Base-by-base conservation (phyloP, 768 basidiomycete species). In the Steccherinum ochraceum region DNA sequence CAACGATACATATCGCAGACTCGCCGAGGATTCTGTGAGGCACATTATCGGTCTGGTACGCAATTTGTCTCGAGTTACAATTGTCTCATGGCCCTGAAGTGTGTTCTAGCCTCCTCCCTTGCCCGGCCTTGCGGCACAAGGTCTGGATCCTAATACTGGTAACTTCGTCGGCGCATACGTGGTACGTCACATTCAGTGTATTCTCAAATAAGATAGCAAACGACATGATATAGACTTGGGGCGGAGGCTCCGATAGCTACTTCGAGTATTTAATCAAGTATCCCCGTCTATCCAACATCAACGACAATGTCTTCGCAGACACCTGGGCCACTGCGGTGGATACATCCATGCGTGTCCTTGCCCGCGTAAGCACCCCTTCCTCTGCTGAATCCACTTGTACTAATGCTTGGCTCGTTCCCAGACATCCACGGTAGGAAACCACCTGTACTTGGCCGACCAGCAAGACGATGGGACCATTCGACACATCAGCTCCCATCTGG, bases 261-360 rank as follows among this genome's bases (percentile, higher is more conserved):
- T 83, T 84, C 53, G 87, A 89, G 62, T 88, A 89, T 57, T 72
- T 87, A 49, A 80, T 87, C 72, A 89, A 89, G 60, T 78, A 78
- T 44, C 49, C 87, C 2, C 82, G 84, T 23, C 70, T 89, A 19
- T 78, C 80, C 7, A 85, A 86, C 67, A 83, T 83, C 13, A 58
- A 79, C 50, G 76, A 88, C 62, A 70, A 74, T 44, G 58, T 80
- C n/a, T 87, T 79, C 51, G 76, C 76, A 12, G 75, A 86, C 56
- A 76, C 80, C 0, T 89, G 87, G 87, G 65, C 70, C 40, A 77
- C 80, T 1, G 87, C 86, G 0, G 84, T 82, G 12, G 84, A 89
- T 61, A 79, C 83, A 0, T 86, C 86, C 0, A 84, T 89, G 58
- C 72, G 71, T 53, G 72, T 61, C 16, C 69, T 90, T 44, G 57